Conservation (phyloP, 2,329 filamentous ascomycete species). For the Ceratocystis albifundus region DNA sequence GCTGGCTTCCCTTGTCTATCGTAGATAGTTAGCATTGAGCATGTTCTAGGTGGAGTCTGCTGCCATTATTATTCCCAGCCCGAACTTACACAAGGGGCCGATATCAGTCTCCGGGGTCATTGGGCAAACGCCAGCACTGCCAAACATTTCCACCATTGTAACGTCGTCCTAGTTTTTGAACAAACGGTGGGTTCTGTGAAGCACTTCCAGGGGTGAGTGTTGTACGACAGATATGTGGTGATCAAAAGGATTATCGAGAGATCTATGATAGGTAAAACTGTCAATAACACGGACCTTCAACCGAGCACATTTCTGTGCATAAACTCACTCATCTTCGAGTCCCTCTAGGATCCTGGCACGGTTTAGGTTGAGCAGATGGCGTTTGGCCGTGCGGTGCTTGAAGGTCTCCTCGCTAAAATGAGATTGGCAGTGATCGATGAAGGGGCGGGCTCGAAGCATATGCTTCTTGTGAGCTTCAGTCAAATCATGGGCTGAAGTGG, state of each 20-base stretch:
- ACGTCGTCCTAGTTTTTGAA: slow-evolving; percentile 28
- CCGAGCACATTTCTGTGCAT: background rate
- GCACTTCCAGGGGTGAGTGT: slow-evolving; percentile 22
- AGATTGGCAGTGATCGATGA: slow-evolving; percentile 23
- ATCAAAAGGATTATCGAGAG: slow-evolving; percentile 20
- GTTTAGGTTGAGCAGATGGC: slow-evolving; percentile 14
- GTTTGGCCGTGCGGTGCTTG: slow-evolving; percentile 22
- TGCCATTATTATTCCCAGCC: background rate
- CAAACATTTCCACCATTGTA: slow-evolving; percentile 31
- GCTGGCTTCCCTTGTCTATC: slow-evolving; percentile 24
- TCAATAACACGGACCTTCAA: background rate
- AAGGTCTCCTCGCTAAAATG: slow-evolving; percentile 22
- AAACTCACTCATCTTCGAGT: slow-evolving; percentile 22
- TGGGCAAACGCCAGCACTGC: slow-evolving; percentile 35
- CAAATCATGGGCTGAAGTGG: slow-evolving; percentile 10
- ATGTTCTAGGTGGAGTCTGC: background rate
- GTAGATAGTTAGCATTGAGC: background rate
- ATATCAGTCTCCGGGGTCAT: slow-evolving; percentile 41
- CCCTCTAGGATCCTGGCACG: slow-evolving; percentile 15
- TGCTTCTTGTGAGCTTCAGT: slow-evolving; percentile 10
- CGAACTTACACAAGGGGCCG: slow-evolving; percentile 36
- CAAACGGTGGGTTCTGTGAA: slow-evolving; percentile 33
- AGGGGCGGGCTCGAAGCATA: slow-evolving; percentile 11
- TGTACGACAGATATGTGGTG: slow-evolving; percentile 11
- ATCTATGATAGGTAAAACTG: slow-evolving; percentile 11